phyloP scores from a whole-genome alignment of 1,284 basidiomycete genomes.

The Rhodotorula sp. region DNA sequence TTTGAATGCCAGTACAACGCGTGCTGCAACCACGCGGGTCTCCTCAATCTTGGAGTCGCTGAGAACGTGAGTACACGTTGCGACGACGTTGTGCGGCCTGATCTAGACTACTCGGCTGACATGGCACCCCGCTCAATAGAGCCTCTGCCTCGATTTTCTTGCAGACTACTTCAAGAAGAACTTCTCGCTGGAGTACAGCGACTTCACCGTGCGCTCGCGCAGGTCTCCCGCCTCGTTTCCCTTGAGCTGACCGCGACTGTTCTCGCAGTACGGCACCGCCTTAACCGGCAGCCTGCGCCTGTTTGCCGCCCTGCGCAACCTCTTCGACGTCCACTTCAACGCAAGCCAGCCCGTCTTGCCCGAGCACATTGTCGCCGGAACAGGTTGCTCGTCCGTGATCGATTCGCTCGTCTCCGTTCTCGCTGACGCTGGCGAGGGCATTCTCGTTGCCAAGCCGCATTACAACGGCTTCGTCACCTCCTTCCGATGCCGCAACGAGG shows the following conservation, averaged over 20 bases:
- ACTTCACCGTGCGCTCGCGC: constrained; percentile 14
- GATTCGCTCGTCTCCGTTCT: constrained; percentile 52
- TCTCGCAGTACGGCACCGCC: constrained; percentile 37
- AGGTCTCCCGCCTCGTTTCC: constrained; percentile 22
- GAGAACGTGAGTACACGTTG: constrained; percentile 29
- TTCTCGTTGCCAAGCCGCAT: constrained; percentile 47
- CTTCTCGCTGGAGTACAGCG: constrained; percentile 17
- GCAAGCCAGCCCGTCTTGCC: constrained; percentile 39
- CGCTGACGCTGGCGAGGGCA: constrained; percentile 52
- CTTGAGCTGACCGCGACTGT: constrained; percentile 45
- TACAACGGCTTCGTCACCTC: constrained; percentile 47
- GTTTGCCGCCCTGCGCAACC: constrained; percentile 23
- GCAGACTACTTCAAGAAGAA: constrained; percentile 22
- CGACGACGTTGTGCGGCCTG: neutral
- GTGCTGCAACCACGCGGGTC: constrained; percentile 14
- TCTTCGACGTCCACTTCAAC: constrained; percentile 35
- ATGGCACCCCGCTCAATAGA: neutral
- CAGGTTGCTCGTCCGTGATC: constrained; percentile 44
- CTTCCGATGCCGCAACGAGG: constrained; percentile 37
- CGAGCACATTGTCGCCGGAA: constrained; percentile 44
- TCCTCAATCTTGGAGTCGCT: constrained; percentile 32
- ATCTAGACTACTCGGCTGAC: neutral
- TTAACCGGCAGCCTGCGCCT: constrained; percentile 36
- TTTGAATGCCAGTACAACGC: constrained; percentile 35
- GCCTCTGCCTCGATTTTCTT: constrained; percentile 23